phyloP scores from a whole-genome alignment of 352 stramenopile species.

The Elongisporangium senticosum region DNA sequence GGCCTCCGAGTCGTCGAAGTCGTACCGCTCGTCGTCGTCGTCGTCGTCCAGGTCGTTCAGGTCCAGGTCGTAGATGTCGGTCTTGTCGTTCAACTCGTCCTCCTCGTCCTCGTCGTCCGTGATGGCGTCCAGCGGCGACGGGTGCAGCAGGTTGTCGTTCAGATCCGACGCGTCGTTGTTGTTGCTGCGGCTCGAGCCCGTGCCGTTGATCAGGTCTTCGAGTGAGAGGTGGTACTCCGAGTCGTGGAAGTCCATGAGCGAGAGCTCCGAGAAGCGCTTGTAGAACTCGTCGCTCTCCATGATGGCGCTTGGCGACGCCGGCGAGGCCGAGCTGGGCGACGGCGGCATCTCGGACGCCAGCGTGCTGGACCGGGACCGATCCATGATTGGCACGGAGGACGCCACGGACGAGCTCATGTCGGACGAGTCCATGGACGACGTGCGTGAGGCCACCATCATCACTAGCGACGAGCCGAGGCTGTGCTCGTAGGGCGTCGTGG shows the following conservation, averaged over 20 bases:
- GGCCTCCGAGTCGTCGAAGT: slow-evolving; percentile 16
- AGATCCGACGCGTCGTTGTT: slow-evolving; percentile 24
- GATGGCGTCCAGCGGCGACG: not conserved
- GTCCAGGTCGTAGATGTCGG: not conserved
- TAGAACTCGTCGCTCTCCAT: slow-evolving; percentile 34
- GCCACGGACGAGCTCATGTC: not conserved
- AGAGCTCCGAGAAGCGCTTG: slow-evolving; percentile 40
- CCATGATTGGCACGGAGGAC: not conserved
- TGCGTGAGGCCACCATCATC: not conserved
- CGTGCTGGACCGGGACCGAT: not conserved
- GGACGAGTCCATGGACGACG: slow-evolving; percentile 3
- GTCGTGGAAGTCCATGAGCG: slow-evolving; percentile 63
- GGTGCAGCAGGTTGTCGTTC: slow-evolving; percentile 18
- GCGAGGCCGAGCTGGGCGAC: slow-evolving; percentile 30
- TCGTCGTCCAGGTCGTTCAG: slow-evolving; percentile 7
- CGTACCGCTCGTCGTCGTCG: slow-evolving; percentile 12
- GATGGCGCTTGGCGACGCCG: slow-evolving; percentile 28
- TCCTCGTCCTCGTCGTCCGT: slow-evolving; percentile 21
- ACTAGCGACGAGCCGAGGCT: not conserved
- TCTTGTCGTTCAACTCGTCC: slow-evolving; percentile 23
- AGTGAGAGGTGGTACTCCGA: slow-evolving; percentile 50
- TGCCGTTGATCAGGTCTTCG: slow-evolving; percentile 20
- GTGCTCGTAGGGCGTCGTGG: not conserved
- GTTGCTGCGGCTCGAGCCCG: slow-evolving; percentile 10
- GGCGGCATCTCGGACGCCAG: slow-evolving; percentile 9